Evolutionary conservation across 2,329 filamentous ascomycete species (phyloP).

Genomic region (Aspergillus pseudonomiae): DNA sequence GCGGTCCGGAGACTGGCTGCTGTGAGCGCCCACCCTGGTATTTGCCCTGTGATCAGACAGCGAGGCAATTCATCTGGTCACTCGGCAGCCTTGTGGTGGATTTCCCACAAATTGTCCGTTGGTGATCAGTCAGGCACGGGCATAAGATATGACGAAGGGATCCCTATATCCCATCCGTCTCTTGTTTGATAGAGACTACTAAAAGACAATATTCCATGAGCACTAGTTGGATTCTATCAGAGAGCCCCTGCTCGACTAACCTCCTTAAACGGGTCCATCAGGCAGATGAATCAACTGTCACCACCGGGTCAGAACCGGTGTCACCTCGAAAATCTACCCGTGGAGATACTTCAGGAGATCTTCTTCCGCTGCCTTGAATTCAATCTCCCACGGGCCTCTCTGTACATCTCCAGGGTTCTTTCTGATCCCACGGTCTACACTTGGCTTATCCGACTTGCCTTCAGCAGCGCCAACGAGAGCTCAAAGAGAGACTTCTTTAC

Average conservation of each 20-base stretch:
- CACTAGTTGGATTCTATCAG: neutral
- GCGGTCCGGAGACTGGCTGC: conserved; percentile 1
- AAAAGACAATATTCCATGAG: neutral
- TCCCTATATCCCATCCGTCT: neutral
- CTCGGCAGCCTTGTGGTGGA: neutral
- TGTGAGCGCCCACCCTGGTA: neutral
- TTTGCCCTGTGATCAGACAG: neutral
- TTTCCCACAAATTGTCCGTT: neutral
- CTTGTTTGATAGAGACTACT: neutral
- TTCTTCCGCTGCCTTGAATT: conserved; percentile 55
- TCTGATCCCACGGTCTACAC: conserved; percentile 46
- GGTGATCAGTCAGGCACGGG: neutral
- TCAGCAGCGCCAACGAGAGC: conserved; percentile 41
- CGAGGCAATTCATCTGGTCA: neutral
- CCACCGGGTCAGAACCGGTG: conserved; percentile 23
- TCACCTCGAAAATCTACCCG: conserved; percentile 48
- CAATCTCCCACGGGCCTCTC: conserved; percentile 50
- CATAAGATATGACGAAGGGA: neutral
- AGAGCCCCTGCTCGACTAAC: neutral
- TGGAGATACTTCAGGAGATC: conserved; percentile 55
- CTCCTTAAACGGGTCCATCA: neutral
- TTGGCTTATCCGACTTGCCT: conserved; percentile 48
- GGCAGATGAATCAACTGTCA: conserved; percentile 21
- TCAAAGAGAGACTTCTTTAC: conserved; percentile 38
- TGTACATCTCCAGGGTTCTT: conserved; percentile 42